phyloP scores from a whole-genome alignment of 2,329 filamentous ascomycete genomes.

The Alternaria sp. region DNA sequence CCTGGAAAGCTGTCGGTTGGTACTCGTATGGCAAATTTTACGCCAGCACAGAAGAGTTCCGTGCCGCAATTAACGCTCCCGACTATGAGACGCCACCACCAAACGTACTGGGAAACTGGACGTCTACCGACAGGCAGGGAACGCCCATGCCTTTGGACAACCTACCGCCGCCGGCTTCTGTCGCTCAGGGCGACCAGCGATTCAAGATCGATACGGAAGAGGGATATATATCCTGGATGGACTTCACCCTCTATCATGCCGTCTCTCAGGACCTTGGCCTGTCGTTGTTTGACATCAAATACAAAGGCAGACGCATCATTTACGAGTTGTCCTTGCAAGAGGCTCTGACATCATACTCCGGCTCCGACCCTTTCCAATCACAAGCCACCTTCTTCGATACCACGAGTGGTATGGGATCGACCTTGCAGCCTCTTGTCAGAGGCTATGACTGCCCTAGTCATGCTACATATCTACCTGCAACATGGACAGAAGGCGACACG shows the following conservation, averaged over 20 bases:
- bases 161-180: conserved; percentile 59
- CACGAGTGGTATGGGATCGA: conserved; percentile 57
- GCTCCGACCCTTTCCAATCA: conserved; percentile 56
- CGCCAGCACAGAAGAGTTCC: conserved; percentile 56
- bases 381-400: conserved; percentile 57
- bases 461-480: conserved; percentile 58
- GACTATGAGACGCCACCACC: conserved; percentile 56
- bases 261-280: conserved; percentile 59
- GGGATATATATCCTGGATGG: conserved; percentile 60
- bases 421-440: conserved; percentile 50
- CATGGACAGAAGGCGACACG: conserved; percentile 48
- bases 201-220: conserved; percentile 52
- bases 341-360: conserved; percentile 61
- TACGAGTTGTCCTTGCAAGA: conserved; percentile 64
- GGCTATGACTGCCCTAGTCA: conserved; percentile 62
- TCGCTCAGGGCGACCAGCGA: conserved; percentile 52
- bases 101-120: conserved; percentile 58
- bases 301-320: conserved; percentile 61
- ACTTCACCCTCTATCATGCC: conserved; percentile 59
- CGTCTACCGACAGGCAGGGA: conserved; percentile 52
- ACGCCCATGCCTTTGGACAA: conserved; percentile 55
- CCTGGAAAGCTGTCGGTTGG: conserved; percentile 61
- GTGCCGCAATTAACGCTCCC: conserved; percentile 51
- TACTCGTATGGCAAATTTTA: conserved; percentile 63
- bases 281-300: conserved; percentile 59